phyloP scores from a whole-genome alignment of 768 basidiomycete species.

The Suillus hirtellus region DNA sequence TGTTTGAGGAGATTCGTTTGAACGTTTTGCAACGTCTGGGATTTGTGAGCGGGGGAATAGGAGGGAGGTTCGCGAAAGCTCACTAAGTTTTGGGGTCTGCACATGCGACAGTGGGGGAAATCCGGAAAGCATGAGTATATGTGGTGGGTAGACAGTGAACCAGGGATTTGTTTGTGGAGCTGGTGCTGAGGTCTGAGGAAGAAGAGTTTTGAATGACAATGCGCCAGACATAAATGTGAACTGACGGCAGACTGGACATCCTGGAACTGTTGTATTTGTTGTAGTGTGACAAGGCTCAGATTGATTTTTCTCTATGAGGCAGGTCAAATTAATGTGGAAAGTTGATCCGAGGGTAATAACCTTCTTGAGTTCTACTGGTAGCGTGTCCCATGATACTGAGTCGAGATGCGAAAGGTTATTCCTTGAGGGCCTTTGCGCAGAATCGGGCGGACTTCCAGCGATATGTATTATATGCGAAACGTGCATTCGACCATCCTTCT shows the following conservation, averaged over 20 bases:
- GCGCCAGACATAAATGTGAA: slow-evolving; percentile 9
- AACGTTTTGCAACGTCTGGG: slow-evolving; percentile 41
- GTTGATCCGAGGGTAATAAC: slow-evolving; percentile 32
- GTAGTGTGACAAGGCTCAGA: slow-evolving; percentile 51
- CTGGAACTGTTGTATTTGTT: slow-evolving; percentile 46
- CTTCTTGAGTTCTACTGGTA: slow-evolving; percentile 64
- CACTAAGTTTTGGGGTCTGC: slow-evolving; percentile 30
- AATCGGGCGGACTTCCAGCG: slow-evolving; percentile 57
- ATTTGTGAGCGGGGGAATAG: slow-evolving; percentile 16
- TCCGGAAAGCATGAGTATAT: slow-evolving; percentile 49
- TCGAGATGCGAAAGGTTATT: slow-evolving; percentile 53
- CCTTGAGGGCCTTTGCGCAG: slow-evolving; percentile 51
- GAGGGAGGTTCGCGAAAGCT: slow-evolving; percentile 24
- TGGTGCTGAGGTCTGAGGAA: slow-evolving; percentile 36
- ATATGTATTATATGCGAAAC: slow-evolving; percentile 60
- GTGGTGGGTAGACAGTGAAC: slow-evolving; percentile 51
- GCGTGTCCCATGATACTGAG: slow-evolving; percentile 55
- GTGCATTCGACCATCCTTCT: slow-evolving; percentile 29
- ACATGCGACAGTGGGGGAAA: slow-evolving; percentile 33
- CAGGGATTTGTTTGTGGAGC: slow-evolving; percentile 45
- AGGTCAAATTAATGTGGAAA: neutral
- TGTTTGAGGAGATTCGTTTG: slow-evolving; percentile 39
- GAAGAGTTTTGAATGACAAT: neutral
- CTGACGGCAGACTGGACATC: slow-evolving; percentile 54
- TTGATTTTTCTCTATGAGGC: slow-evolving; percentile 56